Base-by-base conservation (phyloP, 2,329 filamentous ascomycete genomes). In the Paecilomyces sp. region DNA sequence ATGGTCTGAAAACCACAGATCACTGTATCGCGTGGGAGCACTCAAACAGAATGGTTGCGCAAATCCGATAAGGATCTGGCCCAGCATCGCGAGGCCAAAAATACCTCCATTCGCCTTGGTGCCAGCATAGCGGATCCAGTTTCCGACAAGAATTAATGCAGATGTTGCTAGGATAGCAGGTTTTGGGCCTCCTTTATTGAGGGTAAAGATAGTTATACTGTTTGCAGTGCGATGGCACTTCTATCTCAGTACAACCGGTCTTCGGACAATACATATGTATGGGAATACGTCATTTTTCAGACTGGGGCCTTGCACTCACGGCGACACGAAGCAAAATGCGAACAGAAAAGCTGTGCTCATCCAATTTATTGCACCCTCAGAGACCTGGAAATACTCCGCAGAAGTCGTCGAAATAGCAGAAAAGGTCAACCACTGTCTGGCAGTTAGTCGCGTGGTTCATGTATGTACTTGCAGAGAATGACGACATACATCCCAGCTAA, bases 31-130 rank as follows among this genome's bases (percentile, higher is more conserved):
- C 0, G 94, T 93, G 0, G 94, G 93, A 0, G 93, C 91, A 6
- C 89, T 87, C 9, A 97, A 84, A 12, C 96, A 91, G 73, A 97
- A 97, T 0, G 94, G 92, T 72, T 99, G 94, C 0, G 91, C 87
- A 47, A 97, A 82, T 0, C 93, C 94, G 57, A 90, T 91, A 61
- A 99, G 74, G 71, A 97, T 88, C 77, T 97, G 93, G 3, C 93
- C 93, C 66, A 95, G 87, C 88, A 97, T 91, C 62, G 91, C 88
- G 53, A 89, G 82, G 51, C 87, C 87, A 69, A 90, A 95, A 65
- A 80, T 82, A 56, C 89, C 89, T 25, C 84, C 77, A 66, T 74
- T 76, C 52, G 77, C 79, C 61, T 68, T 80, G 61, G 79, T 87
- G 58, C 91, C 91, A 1, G 84, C 90, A 78, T 90, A 96, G 57